Base-by-base conservation (phyloP, 2,329 filamentous ascomycete species). In the Penicillium griseofulvum region DNA sequence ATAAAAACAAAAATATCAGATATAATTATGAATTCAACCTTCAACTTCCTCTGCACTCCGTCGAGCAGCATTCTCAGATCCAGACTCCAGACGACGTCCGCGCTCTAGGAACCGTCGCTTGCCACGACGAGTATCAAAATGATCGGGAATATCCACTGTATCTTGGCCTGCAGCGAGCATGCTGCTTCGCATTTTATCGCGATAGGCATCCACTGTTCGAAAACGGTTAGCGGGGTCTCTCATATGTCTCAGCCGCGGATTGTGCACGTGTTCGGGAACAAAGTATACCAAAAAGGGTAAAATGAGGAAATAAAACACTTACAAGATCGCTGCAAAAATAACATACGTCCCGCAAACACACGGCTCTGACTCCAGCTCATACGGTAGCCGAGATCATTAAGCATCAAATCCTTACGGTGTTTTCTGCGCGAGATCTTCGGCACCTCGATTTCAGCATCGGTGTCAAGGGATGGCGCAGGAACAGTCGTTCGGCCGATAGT, bases 311-410 rank as follows among this genome's bases (percentile, higher is more conserved):
- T 31, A 50, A 56, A 14, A 24, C 12, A 88, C 91, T 86, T 79
- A 96, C 92, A 78, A 65, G 92, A 92, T 80, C 91, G 87, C 74
- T 97, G 93, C 66, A 97, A 78, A 73, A 97, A 97, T 45, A 96
- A 81, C 38, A 88, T 91, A 64, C 91, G 83, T 12, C 88, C 89
- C 1, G 91, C 87, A 78, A 97, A 97, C 11, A 93, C 90, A 67
- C 93, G 83, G 71, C 91, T 94, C 77, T 97, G 93, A 52, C 92
- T 87, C 93, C 94, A 99, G 46, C 90, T 92, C 89, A 99, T 95
- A 44, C 93, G 86, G 72, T 95, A 96, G 2, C 91, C 93, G 43
- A 97, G 78, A 69, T 97, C 92, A 70, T 97, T 97, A 58, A 97
- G 78, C 46, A 90, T 85, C n/a, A 94, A 86, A 71, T 97, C 93